A percentile compares a stretch with the other conserved stretches of the same genome.
phyloP scores from a whole-genome alignment of 78 protist species.

The Diacronema lutheri region DNA sequence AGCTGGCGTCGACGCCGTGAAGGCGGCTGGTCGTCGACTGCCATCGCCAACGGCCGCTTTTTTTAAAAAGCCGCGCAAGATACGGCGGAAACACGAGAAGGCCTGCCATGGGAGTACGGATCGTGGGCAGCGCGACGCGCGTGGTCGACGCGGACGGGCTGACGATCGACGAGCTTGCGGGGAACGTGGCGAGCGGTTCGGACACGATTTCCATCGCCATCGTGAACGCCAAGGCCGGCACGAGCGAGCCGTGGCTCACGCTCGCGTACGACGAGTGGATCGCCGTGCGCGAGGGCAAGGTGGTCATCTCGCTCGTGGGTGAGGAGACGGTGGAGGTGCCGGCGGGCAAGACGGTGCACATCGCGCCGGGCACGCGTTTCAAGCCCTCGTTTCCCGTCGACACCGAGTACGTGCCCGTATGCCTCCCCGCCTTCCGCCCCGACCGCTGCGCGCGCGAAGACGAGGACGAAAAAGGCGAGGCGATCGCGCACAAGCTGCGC shows the following conservation, averaged over 20 bases:
- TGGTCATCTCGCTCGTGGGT: background rate
- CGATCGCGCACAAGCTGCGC: background rate
- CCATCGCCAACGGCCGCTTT: too few species aligned
- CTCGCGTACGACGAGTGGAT: conserved; percentile 16
- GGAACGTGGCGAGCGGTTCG: background rate
- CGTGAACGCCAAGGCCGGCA: background rate
- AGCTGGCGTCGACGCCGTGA: too few species aligned
- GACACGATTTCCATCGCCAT: background rate
- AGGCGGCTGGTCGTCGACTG: too few species aligned
- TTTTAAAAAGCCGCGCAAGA: too few species aligned
- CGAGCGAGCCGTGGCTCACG: conserved; percentile 3
- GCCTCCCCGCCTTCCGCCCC: conserved; percentile 5
- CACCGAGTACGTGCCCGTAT: conserved; percentile 13
- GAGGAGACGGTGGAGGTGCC: background rate
- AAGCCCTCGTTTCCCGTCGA: background rate
- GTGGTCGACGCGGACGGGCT: too few species aligned
- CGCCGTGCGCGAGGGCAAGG: background rate
- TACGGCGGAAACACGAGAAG: too few species aligned
- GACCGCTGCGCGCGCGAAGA: conserved; percentile 5
- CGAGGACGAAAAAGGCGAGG: background rate
- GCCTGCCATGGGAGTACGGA: too few species aligned
- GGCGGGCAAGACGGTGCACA: background rate
- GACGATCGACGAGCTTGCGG: background rate
- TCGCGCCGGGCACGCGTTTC: background rate
- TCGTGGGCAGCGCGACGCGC: too few species aligned